Base-by-base conservation (phyloP, 495 filamentous ascomycete genomes). In the Daldinia decipiens region DNA sequence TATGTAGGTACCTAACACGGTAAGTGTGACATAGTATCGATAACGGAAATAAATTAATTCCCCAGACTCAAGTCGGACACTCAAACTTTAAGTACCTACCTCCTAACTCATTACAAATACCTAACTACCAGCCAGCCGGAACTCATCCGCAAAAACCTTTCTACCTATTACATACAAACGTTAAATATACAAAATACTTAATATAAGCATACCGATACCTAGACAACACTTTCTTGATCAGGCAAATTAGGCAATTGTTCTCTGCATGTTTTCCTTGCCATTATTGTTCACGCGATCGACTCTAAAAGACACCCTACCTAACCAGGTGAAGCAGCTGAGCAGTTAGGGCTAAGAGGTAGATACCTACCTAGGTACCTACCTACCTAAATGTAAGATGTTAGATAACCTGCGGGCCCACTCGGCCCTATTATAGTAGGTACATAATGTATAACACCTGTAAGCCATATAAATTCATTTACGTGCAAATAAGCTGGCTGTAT, bases 21-120 rank as follows among this genome's bases (percentile, higher is more conserved):
- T 53, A 53, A 39, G 32, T 27, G 38, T 39, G 1, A 50, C 39
- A 26, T 15, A 26, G 50, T 15, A 29, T 4, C 38, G 52, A 65
- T 51, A 59, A 19, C 54, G 24, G 62, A 52, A 62, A 40, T 59
- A 59, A 66, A 66, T 66, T 21, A 66, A 66, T 32, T 59, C 62
- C 62, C 62, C 54, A 59, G 32, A 36, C 62, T 59, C 2, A 24
- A 24, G 21, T 24, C 21, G 21, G 21, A 24, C 21, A n/a, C n/a
- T n/a, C n/a, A n/a, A n/a, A n/a, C n/a, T n/a, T n/a, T n/a, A n/a
- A n/a, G n/a, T n/a, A n/a, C n/a, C n/a, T n/a, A n/a, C n/a, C n/a
- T n/a, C n/a, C n/a, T n/a, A n/a, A n/a, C n/a, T 24, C 27, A 24
- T 34, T 34, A 34, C 31, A 38, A 38, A 9, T 57, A 47, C 6